A percentile compares a stretch with the other conserved stretches of the same genome.
Conservation (phyloP, 2,329 filamentous ascomycete species). For the Lasiodiplodia hormozganensis region DNA sequence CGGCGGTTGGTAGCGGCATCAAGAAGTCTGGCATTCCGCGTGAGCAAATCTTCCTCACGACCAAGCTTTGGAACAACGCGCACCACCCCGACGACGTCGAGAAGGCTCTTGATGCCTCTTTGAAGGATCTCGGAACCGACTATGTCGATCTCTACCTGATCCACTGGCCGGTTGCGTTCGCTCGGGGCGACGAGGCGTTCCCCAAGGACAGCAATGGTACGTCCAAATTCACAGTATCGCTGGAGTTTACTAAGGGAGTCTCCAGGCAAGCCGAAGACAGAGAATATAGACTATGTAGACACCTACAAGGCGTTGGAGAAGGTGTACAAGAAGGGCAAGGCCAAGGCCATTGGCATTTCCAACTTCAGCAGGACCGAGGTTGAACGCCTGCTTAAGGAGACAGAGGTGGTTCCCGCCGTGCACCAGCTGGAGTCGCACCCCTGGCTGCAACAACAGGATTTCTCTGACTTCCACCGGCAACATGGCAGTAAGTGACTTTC, state of each 20-base stretch:
- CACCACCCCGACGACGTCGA: constrained; percentile 63
- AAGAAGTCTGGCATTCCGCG: constrained; percentile 82
- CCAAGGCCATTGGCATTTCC: constrained; percentile 71
- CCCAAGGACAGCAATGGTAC: constrained; percentile 17
- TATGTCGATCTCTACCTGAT: constrained; percentile 92
- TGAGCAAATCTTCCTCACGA: constrained; percentile 88
- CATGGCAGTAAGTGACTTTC: constrained; percentile 61
- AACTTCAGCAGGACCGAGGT: constrained; percentile 60
- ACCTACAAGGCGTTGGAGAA: constrained; percentile 84
- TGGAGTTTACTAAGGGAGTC: constrained; percentile 44
- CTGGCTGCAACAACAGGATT: constrained; percentile 59
- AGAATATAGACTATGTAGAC: constrained; percentile 76
- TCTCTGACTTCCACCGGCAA: constrained; percentile 56
- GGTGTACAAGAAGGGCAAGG: constrained; percentile 72
- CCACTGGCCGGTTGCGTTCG: constrained; percentile 79
- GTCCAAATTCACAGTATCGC: constrained; percentile 34
- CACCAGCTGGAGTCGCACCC: constrained; percentile 62
- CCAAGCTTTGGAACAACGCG: constrained; percentile 93
- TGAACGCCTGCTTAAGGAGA: constrained; percentile 54
- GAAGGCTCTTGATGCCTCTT: constrained; percentile 50
- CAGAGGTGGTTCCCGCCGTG: constrained; percentile 54
- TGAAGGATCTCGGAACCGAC: constrained; percentile 73
- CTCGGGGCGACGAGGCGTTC: constrained; percentile 54
- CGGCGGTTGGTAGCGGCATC: constrained; percentile 79
- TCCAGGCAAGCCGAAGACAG: constrained; percentile 65